A percentile compares a stretch with the other conserved stretches of the same genome.
These are phyloP conservation scores for Carex kokanica DNA, from an alignment of 176 grass and related monocot species.

Conservation along the genomic window DNA sequence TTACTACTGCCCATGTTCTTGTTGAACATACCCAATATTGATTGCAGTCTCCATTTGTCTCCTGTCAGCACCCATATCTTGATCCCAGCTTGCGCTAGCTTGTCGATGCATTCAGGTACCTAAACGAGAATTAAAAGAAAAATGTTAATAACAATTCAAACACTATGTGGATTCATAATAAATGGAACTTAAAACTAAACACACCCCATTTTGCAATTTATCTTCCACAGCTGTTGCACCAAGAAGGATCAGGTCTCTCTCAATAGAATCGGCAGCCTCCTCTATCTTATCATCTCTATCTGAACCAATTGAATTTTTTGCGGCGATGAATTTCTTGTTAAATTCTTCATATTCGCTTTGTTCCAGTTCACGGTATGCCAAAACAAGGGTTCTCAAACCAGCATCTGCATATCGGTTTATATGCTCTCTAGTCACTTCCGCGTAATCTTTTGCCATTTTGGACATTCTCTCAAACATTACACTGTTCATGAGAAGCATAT, in stretches of 20 bases:
- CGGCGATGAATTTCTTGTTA: constrained; percentile 49
- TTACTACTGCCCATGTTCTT: neutral
- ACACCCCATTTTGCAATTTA: constrained; percentile 92
- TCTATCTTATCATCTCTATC: constrained; percentile 89
- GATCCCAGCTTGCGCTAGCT: constrained; percentile 91
- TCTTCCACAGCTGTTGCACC: constrained; percentile 99
- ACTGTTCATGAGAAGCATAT: constrained; percentile 37
- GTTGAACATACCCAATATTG: constrained; percentile 78
- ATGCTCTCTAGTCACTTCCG: constrained; percentile 74
- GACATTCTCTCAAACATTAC: constrained; percentile 88
- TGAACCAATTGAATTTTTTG: constrained; percentile 58
- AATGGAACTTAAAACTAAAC: neutral
- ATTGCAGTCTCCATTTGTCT: constrained; percentile 99
- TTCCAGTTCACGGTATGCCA: constrained; percentile 79
- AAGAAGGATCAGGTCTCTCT: constrained; percentile 80
- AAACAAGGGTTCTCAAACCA: constrained; percentile 90
- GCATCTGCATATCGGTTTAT: constrained; percentile 89
- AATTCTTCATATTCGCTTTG: constrained; percentile 64
- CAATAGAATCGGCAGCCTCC: constrained; percentile 68
- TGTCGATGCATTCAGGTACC: constrained; percentile 99
- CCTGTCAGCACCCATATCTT: constrained; percentile 97
- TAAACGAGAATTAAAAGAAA: constrained; percentile 33
- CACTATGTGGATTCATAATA: neutral
- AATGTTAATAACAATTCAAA: constrained; percentile 6
- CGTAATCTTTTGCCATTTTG: constrained; percentile 46